Evolutionary conservation across 2,329 filamentous ascomycete species (phyloP), one percentile per base, ranked within the genome.

Genomic region (Dactylellina drechsleri): DNA sequence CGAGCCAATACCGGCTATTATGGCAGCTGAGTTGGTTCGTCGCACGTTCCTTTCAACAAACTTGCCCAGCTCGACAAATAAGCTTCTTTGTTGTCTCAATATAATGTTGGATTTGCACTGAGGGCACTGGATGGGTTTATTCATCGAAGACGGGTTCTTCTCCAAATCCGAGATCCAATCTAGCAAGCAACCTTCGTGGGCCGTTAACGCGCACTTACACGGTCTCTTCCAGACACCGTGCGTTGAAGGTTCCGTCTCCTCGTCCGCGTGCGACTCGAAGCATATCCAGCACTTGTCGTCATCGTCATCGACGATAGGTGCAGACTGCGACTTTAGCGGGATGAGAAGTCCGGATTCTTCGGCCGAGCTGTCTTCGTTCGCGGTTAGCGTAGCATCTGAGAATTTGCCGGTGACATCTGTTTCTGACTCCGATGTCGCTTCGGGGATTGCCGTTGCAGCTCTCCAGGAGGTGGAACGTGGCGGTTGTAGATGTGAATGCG

Each of bases 161-260:
- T 79, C 77, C 80, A 92, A 88, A 80, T 97, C 92, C n/a, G 92
- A 90, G 16, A 98, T 90, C 93, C 93, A 99, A 79, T 92, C 91
- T 45, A 98, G 85, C 77, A 98, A 86, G 81, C 93, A 97, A 74
- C 89, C 87, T 81, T 98, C 93, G 81, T 99, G 95, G 0, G 93
- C 95, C 66, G 92, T 91, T 45, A 99, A 85, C 12, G 92, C 93
- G 82, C 95, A 99, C 0, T 90, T 91, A 81, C 95, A 99, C 1
- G 95, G 93, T 65, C 91, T 91, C 52, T 92, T 89, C 94, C 95
- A 99, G 65, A 84, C 82, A 15, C 76, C 76, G 12, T 76, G 66
- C 78, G 86, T 85, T 1, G 85, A 84, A 7, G 86, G 86, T 49
- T 71, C 65, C n/a, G 77, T 65, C n/a, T 84, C 83, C 68, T 90